A percentile compares a stretch with the other conserved stretches of the same genome.
Conservation (phyloP, 139 green algal species). For the Parachlorella kessleri region DNA sequence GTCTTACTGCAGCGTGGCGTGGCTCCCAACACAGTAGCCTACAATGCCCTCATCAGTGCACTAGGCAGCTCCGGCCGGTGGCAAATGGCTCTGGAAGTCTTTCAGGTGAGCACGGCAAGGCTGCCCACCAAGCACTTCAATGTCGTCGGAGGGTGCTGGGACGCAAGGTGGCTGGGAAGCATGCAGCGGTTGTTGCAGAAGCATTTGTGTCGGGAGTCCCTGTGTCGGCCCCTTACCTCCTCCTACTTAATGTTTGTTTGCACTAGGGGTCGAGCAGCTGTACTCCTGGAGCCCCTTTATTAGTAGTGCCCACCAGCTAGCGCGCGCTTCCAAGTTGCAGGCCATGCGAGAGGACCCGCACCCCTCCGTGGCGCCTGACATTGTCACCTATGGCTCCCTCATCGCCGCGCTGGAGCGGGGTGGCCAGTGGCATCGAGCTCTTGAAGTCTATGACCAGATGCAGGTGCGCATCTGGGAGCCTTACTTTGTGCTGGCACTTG, state of each 20-base stretch:
- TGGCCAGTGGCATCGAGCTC: slow-evolving; percentile 36
- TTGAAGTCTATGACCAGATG: slow-evolving; percentile 38
- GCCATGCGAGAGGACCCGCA: not conserved
- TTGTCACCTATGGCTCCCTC: slow-evolving; percentile 77
- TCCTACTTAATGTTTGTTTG: no score
- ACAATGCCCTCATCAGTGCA: slow-evolving; percentile 42
- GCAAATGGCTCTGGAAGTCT: slow-evolving; percentile 52
- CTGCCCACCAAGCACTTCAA: no score
- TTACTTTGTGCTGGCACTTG: no score
- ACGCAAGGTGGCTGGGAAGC: no score
- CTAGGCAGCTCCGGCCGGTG: slow-evolving; percentile 57
- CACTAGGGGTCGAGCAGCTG: no score
- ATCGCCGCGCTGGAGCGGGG: slow-evolving; percentile 62
- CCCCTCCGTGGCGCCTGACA: slow-evolving; percentile 63
- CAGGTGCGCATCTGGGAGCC: no score
- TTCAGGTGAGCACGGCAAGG: not conserved
- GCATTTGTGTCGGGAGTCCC: no score
- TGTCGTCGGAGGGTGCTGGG: no score
- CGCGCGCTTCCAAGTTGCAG: not conserved
- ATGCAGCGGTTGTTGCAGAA: no score
- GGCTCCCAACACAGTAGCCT: slow-evolving; percentile 56
- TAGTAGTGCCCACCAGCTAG: no score
- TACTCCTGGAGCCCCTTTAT: no score
- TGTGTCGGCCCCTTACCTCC: no score
- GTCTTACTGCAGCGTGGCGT: slow-evolving; percentile 15